Conservation (phyloP, 768 basidiomycete genomes). For the Tephrocybe sp. region DNA sequence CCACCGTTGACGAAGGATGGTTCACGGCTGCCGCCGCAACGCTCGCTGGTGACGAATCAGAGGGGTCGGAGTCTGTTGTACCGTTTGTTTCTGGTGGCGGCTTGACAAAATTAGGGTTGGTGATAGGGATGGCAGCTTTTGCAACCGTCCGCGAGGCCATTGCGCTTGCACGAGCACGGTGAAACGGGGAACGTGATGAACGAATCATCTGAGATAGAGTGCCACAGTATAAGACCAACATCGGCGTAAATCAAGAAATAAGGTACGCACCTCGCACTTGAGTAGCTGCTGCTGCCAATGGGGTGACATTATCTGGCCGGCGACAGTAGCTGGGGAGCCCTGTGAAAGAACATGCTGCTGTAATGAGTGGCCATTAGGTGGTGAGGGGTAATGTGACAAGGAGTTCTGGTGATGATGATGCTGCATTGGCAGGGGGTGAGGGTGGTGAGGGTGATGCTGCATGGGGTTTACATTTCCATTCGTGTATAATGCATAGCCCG, state of each 20-base stretch:
- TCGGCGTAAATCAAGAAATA: constrained; percentile 9
- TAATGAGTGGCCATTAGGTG: constrained; percentile 68
- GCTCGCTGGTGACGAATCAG: constrained; percentile 28
- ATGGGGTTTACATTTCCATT: constrained; percentile 64
- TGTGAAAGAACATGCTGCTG: constrained; percentile 56
- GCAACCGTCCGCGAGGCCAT: constrained; percentile 87
- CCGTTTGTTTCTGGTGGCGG: constrained; percentile 40
- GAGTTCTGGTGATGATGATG: constrained; percentile 84
- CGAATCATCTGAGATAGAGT: constrained; percentile 65
- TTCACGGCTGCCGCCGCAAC: constrained; percentile 35
- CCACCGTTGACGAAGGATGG: constrained; percentile 77
- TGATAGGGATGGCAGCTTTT: constrained; percentile 88
- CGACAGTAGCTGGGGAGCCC: constrained; percentile 55
- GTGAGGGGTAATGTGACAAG: constrained; percentile 75
- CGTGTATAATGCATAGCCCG: constrained; percentile 75
- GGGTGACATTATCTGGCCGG: constrained; percentile 67
- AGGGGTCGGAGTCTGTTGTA: constrained; percentile 27
- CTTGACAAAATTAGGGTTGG: constrained; percentile 79
- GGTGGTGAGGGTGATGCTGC: constrained; percentile 63
- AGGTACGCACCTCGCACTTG: constrained; percentile 80
- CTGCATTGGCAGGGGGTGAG: constrained; percentile 51
- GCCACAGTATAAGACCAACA: constrained; percentile 18
- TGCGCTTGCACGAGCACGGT: constrained; percentile 93
- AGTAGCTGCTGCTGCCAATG: constrained; percentile 95
- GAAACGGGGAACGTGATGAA: constrained; percentile 85